These are phyloP conservation scores for Phytophthora constricta DNA, from an alignment of 352 stramenopile species.

Conservation along the genomic window DNA sequence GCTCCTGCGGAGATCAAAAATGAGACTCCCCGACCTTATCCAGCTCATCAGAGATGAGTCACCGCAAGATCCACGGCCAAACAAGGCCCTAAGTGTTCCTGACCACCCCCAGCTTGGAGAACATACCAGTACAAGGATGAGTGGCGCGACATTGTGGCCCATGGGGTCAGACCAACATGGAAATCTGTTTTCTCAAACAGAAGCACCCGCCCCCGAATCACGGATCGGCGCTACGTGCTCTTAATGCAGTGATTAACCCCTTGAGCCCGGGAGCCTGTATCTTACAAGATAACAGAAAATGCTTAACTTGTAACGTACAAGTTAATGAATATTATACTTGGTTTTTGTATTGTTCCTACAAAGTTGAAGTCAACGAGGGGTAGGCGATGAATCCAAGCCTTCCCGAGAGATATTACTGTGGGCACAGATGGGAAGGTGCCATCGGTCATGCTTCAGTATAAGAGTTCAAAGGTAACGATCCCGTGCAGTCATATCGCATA, in stretches of 20 bases:
- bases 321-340: conserved; percentile 19
- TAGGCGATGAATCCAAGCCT: background rate
- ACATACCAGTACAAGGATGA: background rate
- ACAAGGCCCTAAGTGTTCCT: conserved; percentile 10
- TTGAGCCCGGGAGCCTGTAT: conserved; percentile 15
- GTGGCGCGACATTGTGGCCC: conserved; percentile 9
- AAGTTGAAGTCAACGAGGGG: conserved; percentile 17
- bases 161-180: conserved; percentile 4
- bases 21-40: conserved; percentile 13
- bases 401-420: background rate
- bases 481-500: background rate
- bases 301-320: conserved; percentile 22
- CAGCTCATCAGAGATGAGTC: conserved; percentile 8
- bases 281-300: conserved; percentile 10
- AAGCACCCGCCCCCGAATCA: conserved; percentile 2
- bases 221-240: conserved; percentile 5
- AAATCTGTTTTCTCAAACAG: background rate
- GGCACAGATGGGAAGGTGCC: background rate
- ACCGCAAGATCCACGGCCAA: background rate
- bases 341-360: conserved; percentile 17
- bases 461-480: too few relatives aligned
- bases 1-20: conserved; percentile 1
- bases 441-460: background rate
- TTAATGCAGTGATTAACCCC: conserved; percentile 24
- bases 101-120: background rate